Conservation (phyloP, 2,329 filamentous ascomycete genomes). For the Thelonectria rubi region DNA sequence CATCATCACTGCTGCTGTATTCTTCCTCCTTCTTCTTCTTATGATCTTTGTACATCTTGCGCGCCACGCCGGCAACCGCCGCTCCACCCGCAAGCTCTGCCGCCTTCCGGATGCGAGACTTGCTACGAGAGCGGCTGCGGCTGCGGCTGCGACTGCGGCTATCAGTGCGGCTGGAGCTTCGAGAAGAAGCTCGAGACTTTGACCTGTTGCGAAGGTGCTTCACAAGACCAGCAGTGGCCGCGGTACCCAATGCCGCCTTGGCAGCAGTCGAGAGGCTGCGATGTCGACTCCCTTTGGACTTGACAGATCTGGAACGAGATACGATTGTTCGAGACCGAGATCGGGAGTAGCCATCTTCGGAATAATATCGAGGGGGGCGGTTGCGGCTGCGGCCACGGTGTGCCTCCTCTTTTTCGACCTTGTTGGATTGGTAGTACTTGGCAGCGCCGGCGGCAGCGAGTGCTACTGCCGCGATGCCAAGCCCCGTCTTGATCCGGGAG, state of each 20-base stretch:
- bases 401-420: slow-evolving; percentile 67
- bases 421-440: slow-evolving; percentile 70
- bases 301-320: slow-evolving; percentile 47
- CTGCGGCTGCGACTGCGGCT: slow-evolving; percentile 37
- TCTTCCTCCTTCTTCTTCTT: slow-evolving; percentile 67
- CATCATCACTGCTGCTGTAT: slow-evolving; percentile 46
- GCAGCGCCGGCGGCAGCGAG: slow-evolving; percentile 71
- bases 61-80: slow-evolving; percentile 67
- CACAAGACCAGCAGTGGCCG: slow-evolving; percentile 65
- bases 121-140: slow-evolving; percentile 48
- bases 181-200: slow-evolving; percentile 43
- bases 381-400: slow-evolving; percentile 64
- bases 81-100: slow-evolving; percentile 70
- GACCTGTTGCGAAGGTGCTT: slow-evolving; percentile 67
- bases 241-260: slow-evolving; percentile 66
- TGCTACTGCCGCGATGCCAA: slow-evolving; percentile 70
- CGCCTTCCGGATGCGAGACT: slow-evolving; percentile 60
- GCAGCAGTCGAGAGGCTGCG: slow-evolving; percentile 60
- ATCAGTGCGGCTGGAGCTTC: slow-evolving; percentile 16
- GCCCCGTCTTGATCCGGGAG: slow-evolving; percentile 66
- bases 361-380: slow-evolving; percentile 53
- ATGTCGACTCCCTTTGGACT: slow-evolving; percentile 51
- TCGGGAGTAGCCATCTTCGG: slow-evolving; percentile 52
- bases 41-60: slow-evolving; percentile 68
- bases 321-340: slow-evolving; percentile 50